Evolutionary conservation across 345 rosid genomes (phyloP), one percentile per base, ranked within the genome.

Genomic region (Gossypium arboreum): DNA sequence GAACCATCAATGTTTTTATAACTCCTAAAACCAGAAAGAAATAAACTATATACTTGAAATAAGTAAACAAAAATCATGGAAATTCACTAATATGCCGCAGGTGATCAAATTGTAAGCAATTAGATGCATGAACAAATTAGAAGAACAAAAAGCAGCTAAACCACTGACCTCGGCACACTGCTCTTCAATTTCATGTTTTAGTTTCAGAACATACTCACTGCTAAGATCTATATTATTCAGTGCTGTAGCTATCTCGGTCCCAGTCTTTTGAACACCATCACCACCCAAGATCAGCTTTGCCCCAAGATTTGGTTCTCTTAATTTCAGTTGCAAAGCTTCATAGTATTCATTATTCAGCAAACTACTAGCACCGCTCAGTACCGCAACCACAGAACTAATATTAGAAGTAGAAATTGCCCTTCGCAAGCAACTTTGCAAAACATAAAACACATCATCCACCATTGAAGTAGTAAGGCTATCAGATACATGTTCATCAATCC

Each of bases 391-490:
- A 58, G 98, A 92, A 77, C 90, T 93, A 48, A 92, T 86, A 79
- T 89, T 92, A 0, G 96, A 88, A 69, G 98, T 94, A 43, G 92
- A 92, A 77, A 94, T 90, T 4, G 97, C 87, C 85, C 98, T 90
- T 74, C 91, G 81, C 81, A 92, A 74, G 81, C 98, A 92, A 71
- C 98, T 94, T 84, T 92, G 98, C 78, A 94, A 72, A 73, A 94
- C 92, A 79, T 90, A 94, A 76, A 94, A 94, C 78, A 91, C 97
- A 80, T 94, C 98, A 17, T 91, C 98, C 74, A 94, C 98, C 97
- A 91, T 90, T 39, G 98, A 94, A 2, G 98, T 92, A 25, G 98
- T 94, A 74, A 94, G 94, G 80, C 91, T 89, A 77, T 94, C 98
- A 12, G 90, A 90, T 17, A 87, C 98, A 80, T 88, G 93, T 84